Evolutionary conservation across 345 rosid genomes (phyloP).

Genomic region (Linum trigynum): DNA sequence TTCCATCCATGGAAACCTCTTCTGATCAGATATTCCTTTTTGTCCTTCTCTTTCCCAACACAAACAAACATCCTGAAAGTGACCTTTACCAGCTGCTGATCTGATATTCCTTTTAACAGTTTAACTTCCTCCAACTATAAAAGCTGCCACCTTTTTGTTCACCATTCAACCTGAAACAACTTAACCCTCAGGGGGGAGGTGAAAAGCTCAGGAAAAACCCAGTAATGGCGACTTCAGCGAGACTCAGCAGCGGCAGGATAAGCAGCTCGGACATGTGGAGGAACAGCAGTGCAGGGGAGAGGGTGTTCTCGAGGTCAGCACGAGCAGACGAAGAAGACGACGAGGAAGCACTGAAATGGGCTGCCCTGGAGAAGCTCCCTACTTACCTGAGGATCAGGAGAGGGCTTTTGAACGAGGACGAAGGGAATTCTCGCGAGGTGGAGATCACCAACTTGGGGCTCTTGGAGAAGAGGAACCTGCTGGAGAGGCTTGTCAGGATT

Average conservation of each 20-base stretch:
- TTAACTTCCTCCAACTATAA: too few relatives aligned
- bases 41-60: too few relatives aligned
- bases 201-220: too few relatives aligned
- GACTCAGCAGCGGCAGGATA: slow-evolving; percentile 21
- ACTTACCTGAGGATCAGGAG: slow-evolving; percentile 54
- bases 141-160: too few relatives aligned
- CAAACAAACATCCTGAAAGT: too few relatives aligned
- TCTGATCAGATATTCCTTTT: too few relatives aligned
- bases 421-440: slow-evolving; percentile 43
- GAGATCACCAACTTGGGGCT: slow-evolving; percentile 54
- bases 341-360: slow-evolving; percentile 86
- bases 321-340: slow-evolving; percentile 27
- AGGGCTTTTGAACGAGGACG: slow-evolving; percentile 52
- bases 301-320: slow-evolving; percentile 31
- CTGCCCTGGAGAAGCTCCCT: slow-evolving; percentile 84
- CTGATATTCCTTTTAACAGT: too few relatives aligned
- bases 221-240: background rate
- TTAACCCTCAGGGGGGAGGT: too few relatives aligned
- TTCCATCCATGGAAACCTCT: too few relatives aligned
- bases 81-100: too few relatives aligned
- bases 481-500: slow-evolving; percentile 58
- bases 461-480: slow-evolving; percentile 55
- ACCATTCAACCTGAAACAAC: too few relatives aligned
- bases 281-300: slow-evolving; percentile 22
- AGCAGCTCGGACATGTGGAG: slow-evolving; percentile 41